phyloP scores from a whole-genome alignment of 2,329 filamentous ascomycete genomes.

The Alternaria burnsii region DNA sequence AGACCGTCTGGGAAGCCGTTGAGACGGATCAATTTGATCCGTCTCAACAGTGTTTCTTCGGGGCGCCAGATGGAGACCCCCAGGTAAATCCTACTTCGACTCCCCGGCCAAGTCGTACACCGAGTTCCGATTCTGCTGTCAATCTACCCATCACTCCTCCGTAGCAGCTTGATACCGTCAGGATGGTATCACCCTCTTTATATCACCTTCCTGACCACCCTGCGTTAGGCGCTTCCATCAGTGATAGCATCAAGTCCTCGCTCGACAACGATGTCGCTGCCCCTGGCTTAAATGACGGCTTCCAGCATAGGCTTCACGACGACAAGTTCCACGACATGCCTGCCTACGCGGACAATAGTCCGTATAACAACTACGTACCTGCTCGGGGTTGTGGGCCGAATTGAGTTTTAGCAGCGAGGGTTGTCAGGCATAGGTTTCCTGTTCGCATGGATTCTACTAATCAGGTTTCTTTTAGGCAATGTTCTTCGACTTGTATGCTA shows the following conservation, averaged over 20 bases:
- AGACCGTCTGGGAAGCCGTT: neutral
- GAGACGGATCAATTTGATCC: neutral
- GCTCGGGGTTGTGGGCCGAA: neutral
- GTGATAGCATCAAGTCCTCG: neutral
- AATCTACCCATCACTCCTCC: neutral
- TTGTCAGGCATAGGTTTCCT: neutral
- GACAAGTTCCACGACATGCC: neutral
- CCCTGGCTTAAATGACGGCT: neutral
- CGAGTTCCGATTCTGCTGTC: neutral
- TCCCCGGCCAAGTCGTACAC: neutral
- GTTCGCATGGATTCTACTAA: neutral
- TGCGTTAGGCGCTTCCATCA: neutral
- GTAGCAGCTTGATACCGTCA: neutral
- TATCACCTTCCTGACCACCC: neutral
- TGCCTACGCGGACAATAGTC: neutral
- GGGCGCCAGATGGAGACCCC: neutral
- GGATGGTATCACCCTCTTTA: neutral
- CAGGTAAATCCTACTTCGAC: neutral
- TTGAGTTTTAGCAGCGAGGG: neutral
- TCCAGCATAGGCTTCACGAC: neutral
- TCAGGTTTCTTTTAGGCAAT: neutral
- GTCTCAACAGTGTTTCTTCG: neutral
- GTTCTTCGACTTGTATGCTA: neutral
- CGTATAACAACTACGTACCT: neutral
- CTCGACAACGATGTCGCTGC: neutral